Conservation (phyloP, 2,329 filamentous ascomycete genomes). For the Verruconis gallopava region DNA sequence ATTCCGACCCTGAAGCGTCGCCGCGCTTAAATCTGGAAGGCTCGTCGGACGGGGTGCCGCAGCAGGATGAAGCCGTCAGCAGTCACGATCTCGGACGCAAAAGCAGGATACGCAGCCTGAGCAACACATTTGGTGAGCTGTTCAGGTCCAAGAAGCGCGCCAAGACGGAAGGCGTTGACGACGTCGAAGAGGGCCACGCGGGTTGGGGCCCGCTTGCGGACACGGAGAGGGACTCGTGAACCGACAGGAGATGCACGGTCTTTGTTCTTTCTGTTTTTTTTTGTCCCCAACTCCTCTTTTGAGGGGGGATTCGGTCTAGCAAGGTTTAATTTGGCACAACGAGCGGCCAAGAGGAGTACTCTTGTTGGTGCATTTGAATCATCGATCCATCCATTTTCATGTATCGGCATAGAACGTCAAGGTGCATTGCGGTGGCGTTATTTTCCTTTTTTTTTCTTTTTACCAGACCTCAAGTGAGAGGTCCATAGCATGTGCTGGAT, state of each 20-base stretch:
- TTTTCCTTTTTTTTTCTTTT: too few relatives aligned
- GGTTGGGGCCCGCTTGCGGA: background rate
- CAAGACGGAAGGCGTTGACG: background rate
- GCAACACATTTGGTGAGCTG: constrained; percentile 9
- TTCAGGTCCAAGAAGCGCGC: background rate
- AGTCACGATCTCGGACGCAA: background rate
- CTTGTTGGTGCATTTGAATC: too few relatives aligned
- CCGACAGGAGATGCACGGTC: background rate
- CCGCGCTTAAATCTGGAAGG: background rate
- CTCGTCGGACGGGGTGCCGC: constrained; percentile 3
- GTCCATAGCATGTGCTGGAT: too few relatives aligned
- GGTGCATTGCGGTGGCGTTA: too few relatives aligned
- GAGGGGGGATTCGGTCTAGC: too few relatives aligned
- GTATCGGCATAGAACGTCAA: too few relatives aligned
- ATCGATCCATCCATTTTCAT: too few relatives aligned
- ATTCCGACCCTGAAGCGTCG: constrained; percentile 5
- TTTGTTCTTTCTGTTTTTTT: background rate
- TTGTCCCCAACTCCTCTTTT: too few relatives aligned
- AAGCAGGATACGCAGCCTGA: constrained; percentile 4
- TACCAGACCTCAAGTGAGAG: too few relatives aligned
- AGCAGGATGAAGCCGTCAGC: background rate
- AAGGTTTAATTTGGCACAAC: too few relatives aligned
- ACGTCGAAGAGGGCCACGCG: background rate
- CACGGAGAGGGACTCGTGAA: background rate
- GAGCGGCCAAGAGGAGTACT: too few relatives aligned